A percentile compares a stretch with the other conserved stretches of the same genome.
Evolutionary conservation across 108 stramenopile genomes (phyloP).

Genomic region (Discostella pseudostelligera): DNA sequence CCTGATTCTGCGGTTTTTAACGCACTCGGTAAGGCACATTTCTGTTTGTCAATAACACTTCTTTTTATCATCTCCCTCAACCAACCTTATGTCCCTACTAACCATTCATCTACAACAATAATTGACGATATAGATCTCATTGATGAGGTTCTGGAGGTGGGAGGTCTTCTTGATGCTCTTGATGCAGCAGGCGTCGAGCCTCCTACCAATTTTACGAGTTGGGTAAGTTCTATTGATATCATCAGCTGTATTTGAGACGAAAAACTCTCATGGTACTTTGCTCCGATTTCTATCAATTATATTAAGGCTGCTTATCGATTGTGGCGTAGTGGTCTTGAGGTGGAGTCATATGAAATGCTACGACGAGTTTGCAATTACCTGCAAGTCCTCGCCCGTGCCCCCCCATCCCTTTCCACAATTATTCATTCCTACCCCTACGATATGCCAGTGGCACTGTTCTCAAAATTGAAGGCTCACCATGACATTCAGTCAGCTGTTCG

Average conservation of each 20-base stretch:
- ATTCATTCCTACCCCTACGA: conserved; percentile 21
- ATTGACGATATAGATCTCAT: conserved; percentile 39
- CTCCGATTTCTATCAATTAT: background rate
- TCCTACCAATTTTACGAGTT: conserved; percentile 43
- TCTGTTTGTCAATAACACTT: too few species aligned
- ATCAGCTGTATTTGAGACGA: too few species aligned
- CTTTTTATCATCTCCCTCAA: too few species aligned
- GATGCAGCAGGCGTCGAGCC: conserved; percentile 43
- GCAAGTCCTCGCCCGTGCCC: conserved; percentile 25
- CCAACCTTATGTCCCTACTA: too few species aligned
- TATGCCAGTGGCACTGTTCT: conserved; percentile 27
- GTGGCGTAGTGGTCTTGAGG: conserved; percentile 23
- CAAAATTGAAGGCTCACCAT: conserved; percentile 29
- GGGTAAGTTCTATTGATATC: conserved; percentile 22
- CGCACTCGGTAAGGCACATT: conserved; percentile 23
- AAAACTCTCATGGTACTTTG: too few species aligned
- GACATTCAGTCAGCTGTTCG: conserved; percentile 41
- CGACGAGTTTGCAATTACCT: conserved; percentile 33
- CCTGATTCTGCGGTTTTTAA: conserved; percentile 50
- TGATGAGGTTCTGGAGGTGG: conserved; percentile 61
- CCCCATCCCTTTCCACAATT: conserved; percentile 13
- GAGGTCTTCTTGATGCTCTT: conserved; percentile 52
- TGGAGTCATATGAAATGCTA: conserved; percentile 12
- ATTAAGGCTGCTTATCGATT: conserved; percentile 13
- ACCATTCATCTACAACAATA: too few species aligned